Evolutionary conservation across 139 green algal species (phyloP), one percentile per base, ranked within the genome.

Genomic region (Zygnema circumcarinatum): DNA sequence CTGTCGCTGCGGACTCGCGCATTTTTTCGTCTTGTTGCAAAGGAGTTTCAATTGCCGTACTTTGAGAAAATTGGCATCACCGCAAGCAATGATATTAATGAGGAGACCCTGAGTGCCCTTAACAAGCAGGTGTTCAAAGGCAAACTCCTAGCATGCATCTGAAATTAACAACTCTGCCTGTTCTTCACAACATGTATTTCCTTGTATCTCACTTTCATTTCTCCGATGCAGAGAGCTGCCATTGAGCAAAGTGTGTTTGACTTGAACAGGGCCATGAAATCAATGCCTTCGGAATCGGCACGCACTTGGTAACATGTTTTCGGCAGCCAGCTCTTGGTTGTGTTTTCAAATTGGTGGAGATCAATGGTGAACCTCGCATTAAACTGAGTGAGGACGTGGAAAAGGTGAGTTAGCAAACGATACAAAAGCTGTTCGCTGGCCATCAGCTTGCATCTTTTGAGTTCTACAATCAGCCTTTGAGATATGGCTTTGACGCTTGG

Each of bases 261-360:
- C 2, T 72, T 56, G 33, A 11, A 41, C 87, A 91, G 87, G 90
- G 90, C 53, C 90, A 93, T 72, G 76, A 84, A 38, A 93, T 93
- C 33, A 76, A 91, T 67, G 74, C 83, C 22, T 93, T 92, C 75
- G 90, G 90, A 53, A 92, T 93, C 35, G 90, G 90, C 21, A 93
- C 90, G 54, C 87, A 93, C 38, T 69, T 93, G 21, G 90, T 93
- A 67, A 93, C 90, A 67, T 93, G 90, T 62, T 41, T 67, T 22
- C 22, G 35, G 69, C 87, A 92, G 76, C 90, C 90, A 2, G 90
- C 90, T 33, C 41, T 93, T 2, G 90, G 90, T 2, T 88, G 90
- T 47, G 90, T 93, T 35, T 93, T 91, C 82, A 93, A 93, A 62
- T 87, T 93, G 42, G 90, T 93, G 36, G 87, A 93, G 81, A 86